These are phyloP conservation scores for Aschersonia sp. DNA, from an alignment of 2,329 filamentous ascomycete genomes.

Conservation along the genomic window DNA sequence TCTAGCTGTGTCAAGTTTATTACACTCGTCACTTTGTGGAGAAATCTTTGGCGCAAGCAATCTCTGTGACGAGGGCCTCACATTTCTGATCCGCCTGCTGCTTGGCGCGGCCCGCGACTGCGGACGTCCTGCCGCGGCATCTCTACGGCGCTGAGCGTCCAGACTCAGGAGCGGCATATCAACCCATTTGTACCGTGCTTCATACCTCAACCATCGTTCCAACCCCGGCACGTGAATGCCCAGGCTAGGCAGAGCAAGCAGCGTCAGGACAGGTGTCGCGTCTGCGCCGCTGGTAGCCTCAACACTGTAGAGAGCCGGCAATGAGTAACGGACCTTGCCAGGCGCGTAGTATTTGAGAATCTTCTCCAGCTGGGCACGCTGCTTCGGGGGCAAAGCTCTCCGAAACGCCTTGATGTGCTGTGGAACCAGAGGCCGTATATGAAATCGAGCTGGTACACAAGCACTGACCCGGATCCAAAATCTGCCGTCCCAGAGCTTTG, in stretches of 20 bases:
- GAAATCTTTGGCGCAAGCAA: too few species aligned
- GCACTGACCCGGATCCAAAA: constrained; percentile 42
- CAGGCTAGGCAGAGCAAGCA: constrained; percentile 40
- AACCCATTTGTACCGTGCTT: constrained; percentile 35
- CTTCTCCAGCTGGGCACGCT: constrained; percentile 20
- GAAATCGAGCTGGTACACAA: constrained; percentile 25
- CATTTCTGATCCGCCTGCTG: background rate
- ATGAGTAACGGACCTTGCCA: constrained; percentile 38
- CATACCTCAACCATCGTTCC: constrained; percentile 32
- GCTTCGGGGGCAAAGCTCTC: constrained; percentile 20
- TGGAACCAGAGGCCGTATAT: constrained; percentile 29
- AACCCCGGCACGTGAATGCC: constrained; percentile 30
- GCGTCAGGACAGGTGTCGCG: constrained; percentile 15
- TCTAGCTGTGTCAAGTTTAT: too few species aligned
- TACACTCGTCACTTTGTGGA: too few species aligned
- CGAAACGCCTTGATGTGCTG: constrained; percentile 33
- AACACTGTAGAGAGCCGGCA: constrained; percentile 38
- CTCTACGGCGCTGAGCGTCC: constrained; percentile 2
- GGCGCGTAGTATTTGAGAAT: constrained; percentile 35
- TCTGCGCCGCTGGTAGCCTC: constrained; percentile 11
- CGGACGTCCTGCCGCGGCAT: background rate
- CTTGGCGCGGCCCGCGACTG: background rate
- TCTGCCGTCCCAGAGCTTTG: constrained; percentile 41
- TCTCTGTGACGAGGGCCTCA: background rate
- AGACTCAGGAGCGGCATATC: constrained; percentile 24